Percentiles rank a stretch among this genome's conserved stretches.
Evolutionary conservation across 495 filamentous ascomycete genomes (phyloP).

Genomic region (Pyrenula aspistea): DNA sequence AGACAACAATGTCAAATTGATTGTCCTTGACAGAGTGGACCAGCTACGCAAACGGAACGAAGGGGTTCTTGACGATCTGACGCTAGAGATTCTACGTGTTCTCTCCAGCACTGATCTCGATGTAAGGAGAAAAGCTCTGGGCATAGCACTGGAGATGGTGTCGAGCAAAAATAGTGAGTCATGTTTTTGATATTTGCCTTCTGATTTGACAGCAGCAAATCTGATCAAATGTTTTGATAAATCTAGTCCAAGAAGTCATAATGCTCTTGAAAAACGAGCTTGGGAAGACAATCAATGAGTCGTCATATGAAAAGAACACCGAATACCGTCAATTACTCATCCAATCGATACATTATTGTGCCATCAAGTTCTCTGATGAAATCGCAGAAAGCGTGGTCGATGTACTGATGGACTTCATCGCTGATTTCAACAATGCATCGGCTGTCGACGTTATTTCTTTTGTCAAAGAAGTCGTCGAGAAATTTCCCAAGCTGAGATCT

Average conservation of each 20-base stretch:
- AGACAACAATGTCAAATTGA: constrained; percentile 98
- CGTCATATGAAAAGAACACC: constrained; percentile 93
- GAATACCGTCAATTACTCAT: constrained; percentile 95
- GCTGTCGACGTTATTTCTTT: constrained; percentile 97
- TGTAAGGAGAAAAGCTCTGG: constrained; percentile 83
- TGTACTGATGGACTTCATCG: constrained; percentile 98
- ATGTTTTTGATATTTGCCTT: no score
- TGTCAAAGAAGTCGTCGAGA: constrained; percentile 98
- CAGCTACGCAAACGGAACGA: constrained; percentile 84
- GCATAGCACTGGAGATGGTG: constrained; percentile 92
- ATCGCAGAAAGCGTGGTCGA: constrained; percentile 94
- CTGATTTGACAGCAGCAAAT: no score
- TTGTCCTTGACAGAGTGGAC: constrained; percentile 90
- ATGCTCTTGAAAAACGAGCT: constrained; percentile 95
- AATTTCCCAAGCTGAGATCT: constrained; percentile 80
- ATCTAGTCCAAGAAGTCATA: constrained; percentile 96
- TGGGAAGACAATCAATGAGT: constrained; percentile 89
- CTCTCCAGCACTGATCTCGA: constrained; percentile 93
- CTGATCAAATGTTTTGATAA: no score
- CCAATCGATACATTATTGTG: constrained; percentile 93
- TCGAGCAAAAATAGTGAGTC: constrained; percentile 98
- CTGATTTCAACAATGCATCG: constrained; percentile 92
- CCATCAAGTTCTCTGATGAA: constrained; percentile 98
- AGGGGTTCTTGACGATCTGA: constrained; percentile 85
- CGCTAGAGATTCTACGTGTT: constrained; percentile 98